Base-by-base conservation (phyloP, 1,284 basidiomycete genomes). In the Heliocybe sulcata region DNA sequence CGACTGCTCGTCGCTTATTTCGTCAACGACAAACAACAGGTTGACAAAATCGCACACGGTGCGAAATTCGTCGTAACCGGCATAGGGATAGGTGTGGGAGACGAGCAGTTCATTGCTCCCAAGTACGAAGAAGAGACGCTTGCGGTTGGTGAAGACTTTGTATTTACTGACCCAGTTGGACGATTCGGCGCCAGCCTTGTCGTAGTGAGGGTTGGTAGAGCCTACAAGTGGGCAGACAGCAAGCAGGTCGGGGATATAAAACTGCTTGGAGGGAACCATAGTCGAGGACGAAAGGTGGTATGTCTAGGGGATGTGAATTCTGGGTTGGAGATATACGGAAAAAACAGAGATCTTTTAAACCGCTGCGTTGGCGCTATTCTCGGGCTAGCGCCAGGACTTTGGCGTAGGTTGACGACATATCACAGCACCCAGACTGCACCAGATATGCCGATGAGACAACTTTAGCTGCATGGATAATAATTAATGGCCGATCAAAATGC, bases 1-100 rank as follows among this genome's bases (percentile, higher is more conserved):
- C 58, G 71, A 76, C 67, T 85, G 83, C 53, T 85, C 83, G 61
- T 87, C 84, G 63, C 81, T 85, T 57, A 85, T 74, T 65, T 87
- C 85, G 64, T 88, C 85, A 54, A 85, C 72, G 45, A 83, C 81
- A 66, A 85, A 87, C 20, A 87, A 74, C 19, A 83, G 69, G 60
- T 85, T 84, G 60, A 86, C 75, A 59, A 84, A 83, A 67, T 87
- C 84, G 60, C 81, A 83, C 45, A 73, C 76, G 0, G 77, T 82
- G 53, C 83, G 74, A 56, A 86, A 80, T 61, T 79, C 72, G 54
- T 83, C 80, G 57, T 74, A 73, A 26, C 74, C 78, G 52, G 81
- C 77, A 62, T 82, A 83, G 2, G 79, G 76, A 63, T 83, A 87
- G 3, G 75, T 79, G 62, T 79, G 79, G 3, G 83, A 80, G 58